phyloP scores from a whole-genome alignment of 176 grass and related monocot genomes.

The Olyra latifolia region DNA sequence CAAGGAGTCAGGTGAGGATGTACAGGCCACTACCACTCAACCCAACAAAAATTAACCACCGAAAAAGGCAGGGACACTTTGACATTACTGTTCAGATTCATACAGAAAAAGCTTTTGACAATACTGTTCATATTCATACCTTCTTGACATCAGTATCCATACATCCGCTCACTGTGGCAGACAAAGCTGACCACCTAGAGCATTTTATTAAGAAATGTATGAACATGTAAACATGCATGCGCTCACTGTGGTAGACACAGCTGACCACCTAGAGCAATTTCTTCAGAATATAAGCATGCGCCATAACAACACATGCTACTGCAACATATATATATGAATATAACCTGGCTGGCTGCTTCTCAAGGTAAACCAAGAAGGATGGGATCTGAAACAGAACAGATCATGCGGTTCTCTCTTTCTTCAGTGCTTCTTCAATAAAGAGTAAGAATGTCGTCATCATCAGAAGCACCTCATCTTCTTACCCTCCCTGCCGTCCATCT shows the following conservation, averaged over 20 bases:
- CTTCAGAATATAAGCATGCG: not conserved
- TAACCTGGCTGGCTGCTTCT: conserved; percentile 42
- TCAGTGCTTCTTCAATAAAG: not conserved
- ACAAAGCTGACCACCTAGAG: conserved; percentile 37
- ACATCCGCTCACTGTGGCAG: conserved; percentile 26
- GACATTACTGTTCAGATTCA: too few relatives aligned
- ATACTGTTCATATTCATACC: not conserved
- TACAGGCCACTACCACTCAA: too few relatives aligned
- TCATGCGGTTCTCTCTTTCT: not conserved
- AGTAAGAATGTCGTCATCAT: not conserved
- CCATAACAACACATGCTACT: not conserved
- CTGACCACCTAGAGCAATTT: conserved; percentile 35
- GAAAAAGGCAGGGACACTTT: too few relatives aligned
- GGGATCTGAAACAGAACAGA: not conserved
- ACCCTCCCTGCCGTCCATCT: not conserved
- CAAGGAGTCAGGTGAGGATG: not conserved
- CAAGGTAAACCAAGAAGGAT: not conserved
- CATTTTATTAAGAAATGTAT: conserved; percentile 24
- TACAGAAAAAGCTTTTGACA: not conserved
- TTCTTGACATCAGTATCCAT: not conserved
- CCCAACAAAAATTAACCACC: too few relatives aligned
- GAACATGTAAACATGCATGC: too few relatives aligned
- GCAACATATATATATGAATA: not conserved
- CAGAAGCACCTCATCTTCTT: conserved; percentile 30
- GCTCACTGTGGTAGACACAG: conserved; percentile 38